Base-by-base conservation (phyloP, 2,329 filamentous ascomycete species). In the Sclerotinia glacialis region DNA sequence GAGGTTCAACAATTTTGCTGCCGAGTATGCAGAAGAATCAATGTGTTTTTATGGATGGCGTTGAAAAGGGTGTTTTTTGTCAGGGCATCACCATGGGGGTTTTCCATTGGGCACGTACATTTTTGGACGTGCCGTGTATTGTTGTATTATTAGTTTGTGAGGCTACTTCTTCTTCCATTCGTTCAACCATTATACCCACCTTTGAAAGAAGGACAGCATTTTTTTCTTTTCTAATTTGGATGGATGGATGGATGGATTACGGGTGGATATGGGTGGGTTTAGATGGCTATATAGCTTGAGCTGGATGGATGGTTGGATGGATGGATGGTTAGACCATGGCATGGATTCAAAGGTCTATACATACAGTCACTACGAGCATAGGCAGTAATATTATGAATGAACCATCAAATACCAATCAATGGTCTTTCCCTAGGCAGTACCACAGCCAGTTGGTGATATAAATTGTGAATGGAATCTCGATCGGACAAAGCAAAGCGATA, bases 41-140 rank as follows among this genome's bases (percentile, higher is more conserved):
- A 42, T 64, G 58, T 60, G 44, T 28, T 63, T 55, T 64, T 54
- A 54, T 55, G 49, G 50, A 31, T 47, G 61, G 61, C 61, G 61
- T 64, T 64, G 61, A 55, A 64, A 64, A 55, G 52, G 52, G n/a
- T 9, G 31, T 47, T 58, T 56, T 55, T 62, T 62, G 46, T 14
- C 44, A 46, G 52, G 52, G 37, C 50, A 64, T 64, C 37, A 52
- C 26, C n/a, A 42, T n/a, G 12, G 28, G 62, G 42, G 14, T 34
- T 62, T 53, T 53, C 34, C n/a, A 28, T 62, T 28, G 21, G 31
- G 40, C 23, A 62, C n/a, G 34, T 62, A 26, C 18, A 18, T 28
- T 12, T 18, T 42, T 34, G n/a, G 55, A 34, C 4, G 46, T 50
- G 34, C 49, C 23, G 46, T 53, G 59, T 62, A 62, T 62, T 52